A percentile compares a stretch with the other conserved stretches of the same genome.
Conservation (phyloP, 768 basidiomycete species). For the Tephrocybe rancida region DNA sequence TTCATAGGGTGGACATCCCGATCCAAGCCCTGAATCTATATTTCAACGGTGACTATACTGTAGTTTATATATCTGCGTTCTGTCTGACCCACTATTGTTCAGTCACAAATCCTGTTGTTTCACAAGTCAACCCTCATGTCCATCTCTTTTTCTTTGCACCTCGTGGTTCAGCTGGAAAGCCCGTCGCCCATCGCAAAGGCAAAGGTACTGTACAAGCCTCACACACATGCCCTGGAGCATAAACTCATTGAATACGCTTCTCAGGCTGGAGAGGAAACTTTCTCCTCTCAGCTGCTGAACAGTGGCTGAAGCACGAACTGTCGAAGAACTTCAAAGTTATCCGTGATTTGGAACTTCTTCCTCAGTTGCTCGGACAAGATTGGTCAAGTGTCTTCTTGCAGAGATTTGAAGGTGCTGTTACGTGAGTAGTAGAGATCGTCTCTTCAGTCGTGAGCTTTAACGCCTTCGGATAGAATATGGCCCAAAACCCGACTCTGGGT, state of each 20-base stretch:
- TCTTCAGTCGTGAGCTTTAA: too few species aligned
- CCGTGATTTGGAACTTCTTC: slow-evolving; percentile 92
- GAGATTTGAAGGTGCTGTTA: slow-evolving; percentile 86
- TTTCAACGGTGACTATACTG: slow-evolving; percentile 86
- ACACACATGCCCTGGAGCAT: not conserved
- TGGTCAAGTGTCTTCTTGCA: slow-evolving; percentile 98
- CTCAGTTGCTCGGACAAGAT: slow-evolving; percentile 90
- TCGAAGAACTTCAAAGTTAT: slow-evolving; percentile 99
- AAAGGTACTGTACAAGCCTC: slow-evolving; percentile 56
- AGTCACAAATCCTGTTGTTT: slow-evolving; percentile 94
- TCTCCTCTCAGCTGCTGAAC: slow-evolving; percentile 87
- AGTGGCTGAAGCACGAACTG: slow-evolving; percentile 93
- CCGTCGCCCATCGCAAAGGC: slow-evolving; percentile 92
- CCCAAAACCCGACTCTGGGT: slow-evolving; percentile 81
- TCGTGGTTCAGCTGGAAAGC: slow-evolving; percentile 85
- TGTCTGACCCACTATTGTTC: slow-evolving; percentile 7
- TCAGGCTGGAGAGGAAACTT: slow-evolving; percentile 95
- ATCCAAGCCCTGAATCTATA: slow-evolving; percentile 86
- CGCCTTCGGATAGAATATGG: slow-evolving; percentile 60
- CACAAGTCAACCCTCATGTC: slow-evolving; percentile 91
- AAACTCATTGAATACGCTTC: not conserved
- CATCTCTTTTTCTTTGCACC: slow-evolving; percentile 96
- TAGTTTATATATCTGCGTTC: not conserved
- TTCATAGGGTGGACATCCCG: slow-evolving; percentile 87
- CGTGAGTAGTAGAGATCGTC: slow-evolving; percentile 55